Percentiles rank a stretch among this genome's conserved stretches.
Evolutionary conservation across 179 eudicot species (phyloP).

Genomic region (Actinidia arguta): DNA sequence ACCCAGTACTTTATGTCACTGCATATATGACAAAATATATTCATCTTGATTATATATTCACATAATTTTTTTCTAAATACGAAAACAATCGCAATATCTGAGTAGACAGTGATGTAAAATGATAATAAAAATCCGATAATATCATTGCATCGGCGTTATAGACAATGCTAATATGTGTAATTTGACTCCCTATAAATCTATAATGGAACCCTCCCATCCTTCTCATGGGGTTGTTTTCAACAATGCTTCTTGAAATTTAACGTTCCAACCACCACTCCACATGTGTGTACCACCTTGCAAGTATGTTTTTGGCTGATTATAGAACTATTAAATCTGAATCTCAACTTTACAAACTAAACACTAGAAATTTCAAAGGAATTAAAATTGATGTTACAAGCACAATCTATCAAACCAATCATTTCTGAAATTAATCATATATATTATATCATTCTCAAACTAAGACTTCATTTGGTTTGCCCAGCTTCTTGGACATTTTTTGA

Average conservation of each 20-base stretch:
- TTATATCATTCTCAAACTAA: too few relatives aligned
- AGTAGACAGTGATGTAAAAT: too few relatives aligned
- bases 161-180: background rate
- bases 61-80: too few relatives aligned
- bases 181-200: background rate
- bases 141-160: background rate
- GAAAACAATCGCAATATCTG: too few relatives aligned
- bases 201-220: background rate
- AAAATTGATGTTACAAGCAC: background rate
- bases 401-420: background rate
- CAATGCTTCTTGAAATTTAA: slow-evolving; percentile 20
- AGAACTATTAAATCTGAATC: slow-evolving; percentile 7
- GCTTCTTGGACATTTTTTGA: too few relatives aligned
- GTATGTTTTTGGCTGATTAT: slow-evolving; percentile 1
- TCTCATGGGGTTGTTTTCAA: slow-evolving; percentile 13
- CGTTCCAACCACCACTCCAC: slow-evolving; percentile 19
- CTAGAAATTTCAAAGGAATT: background rate
- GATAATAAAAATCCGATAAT: too few relatives aligned
- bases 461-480: too few relatives aligned
- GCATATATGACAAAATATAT: too few relatives aligned
- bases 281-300: background rate
- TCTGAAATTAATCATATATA: too few relatives aligned
- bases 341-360: background rate
- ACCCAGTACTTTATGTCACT: too few relatives aligned
- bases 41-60: too few relatives aligned